Evolutionary conservation across 352 stramenopile genomes (phyloP).

Genomic region (Hyphochytrium catenoides): DNA sequence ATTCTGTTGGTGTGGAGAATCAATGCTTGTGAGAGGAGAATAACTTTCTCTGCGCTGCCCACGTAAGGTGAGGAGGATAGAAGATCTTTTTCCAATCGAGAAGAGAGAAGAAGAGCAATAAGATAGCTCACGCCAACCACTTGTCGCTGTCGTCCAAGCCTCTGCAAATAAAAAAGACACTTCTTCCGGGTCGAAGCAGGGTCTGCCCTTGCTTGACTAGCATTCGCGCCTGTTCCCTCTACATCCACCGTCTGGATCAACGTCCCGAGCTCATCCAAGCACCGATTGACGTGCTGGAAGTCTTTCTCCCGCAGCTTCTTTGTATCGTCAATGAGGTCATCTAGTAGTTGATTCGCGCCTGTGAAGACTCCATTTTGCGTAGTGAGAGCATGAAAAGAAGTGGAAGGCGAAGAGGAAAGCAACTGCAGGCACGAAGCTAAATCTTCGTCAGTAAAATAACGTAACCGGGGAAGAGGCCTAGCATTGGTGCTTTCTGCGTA

Average conservation of each 20-base stretch:
- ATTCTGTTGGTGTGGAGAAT: no score
- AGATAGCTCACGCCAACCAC: slow-evolving; percentile 45
- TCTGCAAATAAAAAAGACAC: slow-evolving; percentile 27
- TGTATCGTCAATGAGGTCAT: slow-evolving; percentile 22
- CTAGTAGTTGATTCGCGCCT: slow-evolving; percentile 13
- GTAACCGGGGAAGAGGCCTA: slow-evolving; percentile 32
- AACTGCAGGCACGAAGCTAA: slow-evolving; percentile 5
- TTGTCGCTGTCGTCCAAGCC: slow-evolving; percentile 27
- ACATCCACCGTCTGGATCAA: slow-evolving; percentile 20
- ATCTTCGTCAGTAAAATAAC: slow-evolving; percentile 15
- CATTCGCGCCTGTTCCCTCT: slow-evolving; percentile 5
- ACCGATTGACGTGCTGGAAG: slow-evolving; percentile 20
- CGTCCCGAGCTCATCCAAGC: slow-evolving; percentile 23
- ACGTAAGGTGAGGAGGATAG: no score
- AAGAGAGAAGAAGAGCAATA: no score
- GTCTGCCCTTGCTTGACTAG: slow-evolving; percentile 4
- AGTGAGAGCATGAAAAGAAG: slow-evolving; percentile 4
- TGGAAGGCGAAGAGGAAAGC: slow-evolving; percentile 5
- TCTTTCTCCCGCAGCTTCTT: slow-evolving; percentile 23
- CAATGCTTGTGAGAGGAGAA: no score
- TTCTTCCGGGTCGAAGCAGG: no score
- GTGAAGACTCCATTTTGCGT: not conserved
- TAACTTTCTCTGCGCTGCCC: no score
- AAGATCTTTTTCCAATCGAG: no score
- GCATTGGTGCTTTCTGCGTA: slow-evolving; percentile 38